Conservation (phyloP, 805 yeast genomes). For the Wickerhamiella nectarea region DNA sequence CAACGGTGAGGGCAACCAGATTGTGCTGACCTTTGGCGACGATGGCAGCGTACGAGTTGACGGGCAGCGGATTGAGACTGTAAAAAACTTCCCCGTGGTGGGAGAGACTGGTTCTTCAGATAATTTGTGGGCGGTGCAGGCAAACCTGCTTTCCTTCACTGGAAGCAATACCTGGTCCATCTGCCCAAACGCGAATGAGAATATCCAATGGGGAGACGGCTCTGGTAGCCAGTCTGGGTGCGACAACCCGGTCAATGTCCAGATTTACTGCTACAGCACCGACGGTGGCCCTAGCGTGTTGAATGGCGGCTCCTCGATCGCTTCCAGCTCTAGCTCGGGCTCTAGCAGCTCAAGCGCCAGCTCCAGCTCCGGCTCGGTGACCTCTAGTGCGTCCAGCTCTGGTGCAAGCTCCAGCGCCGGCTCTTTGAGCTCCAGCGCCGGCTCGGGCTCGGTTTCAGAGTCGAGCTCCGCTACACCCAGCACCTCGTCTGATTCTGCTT, state of each 20-base stretch:
- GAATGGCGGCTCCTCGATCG: not conserved
- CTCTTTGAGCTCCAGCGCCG: not conserved
- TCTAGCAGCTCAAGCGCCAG: not conserved
- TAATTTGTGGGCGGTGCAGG: not conserved
- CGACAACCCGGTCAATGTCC: not conserved
- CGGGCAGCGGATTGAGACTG: not conserved
- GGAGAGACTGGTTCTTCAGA: not conserved
- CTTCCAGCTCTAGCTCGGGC: not conserved
- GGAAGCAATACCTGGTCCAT: not conserved
- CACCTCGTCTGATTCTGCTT: not conserved
- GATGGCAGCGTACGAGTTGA: not conserved
- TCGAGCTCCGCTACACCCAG: not conserved
- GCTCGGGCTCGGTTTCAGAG: not conserved
- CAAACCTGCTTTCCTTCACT: not conserved
- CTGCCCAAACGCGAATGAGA: not conserved
- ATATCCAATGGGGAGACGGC: not conserved
- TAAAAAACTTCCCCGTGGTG: not conserved
- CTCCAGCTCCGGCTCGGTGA: not conserved
- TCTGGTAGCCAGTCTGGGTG: not conserved
- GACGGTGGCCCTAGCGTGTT: not conserved
- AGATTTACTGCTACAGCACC: not conserved
- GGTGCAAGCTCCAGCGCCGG: not conserved
- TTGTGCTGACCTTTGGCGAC: not conserved
- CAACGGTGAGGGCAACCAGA: not conserved
- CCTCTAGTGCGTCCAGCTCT: not conserved